These are phyloP conservation scores for Trichaptum fuscoviolaceum DNA, from an alignment of 768 basidiomycete genomes.

Conservation along the genomic window DNA sequence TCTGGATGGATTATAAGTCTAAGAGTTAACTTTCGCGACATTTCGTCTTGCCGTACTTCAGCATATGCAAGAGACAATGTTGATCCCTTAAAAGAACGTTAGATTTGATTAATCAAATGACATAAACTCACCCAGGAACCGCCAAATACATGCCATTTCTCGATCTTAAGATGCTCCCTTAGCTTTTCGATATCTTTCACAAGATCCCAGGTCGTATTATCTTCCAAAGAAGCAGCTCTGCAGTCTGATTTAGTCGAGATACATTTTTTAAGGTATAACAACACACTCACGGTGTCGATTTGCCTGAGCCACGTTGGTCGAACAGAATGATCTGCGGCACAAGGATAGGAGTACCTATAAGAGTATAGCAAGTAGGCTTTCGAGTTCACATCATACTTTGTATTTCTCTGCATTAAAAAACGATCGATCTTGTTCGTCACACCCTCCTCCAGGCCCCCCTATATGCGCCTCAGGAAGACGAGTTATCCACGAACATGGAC, in stretches of 20 bases:
- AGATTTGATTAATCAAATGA: neutral
- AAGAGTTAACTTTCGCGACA: neutral
- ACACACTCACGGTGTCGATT: constrained; percentile 69
- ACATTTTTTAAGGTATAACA: neutral
- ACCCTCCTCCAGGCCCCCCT: constrained; percentile 83
- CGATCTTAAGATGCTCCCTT: constrained; percentile 66
- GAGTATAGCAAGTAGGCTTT: neutral
- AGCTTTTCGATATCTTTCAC: constrained; percentile 86
- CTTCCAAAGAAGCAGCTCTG: constrained; percentile 68
- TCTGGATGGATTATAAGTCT: constrained; percentile 31
- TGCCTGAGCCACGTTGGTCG: constrained; percentile 87
- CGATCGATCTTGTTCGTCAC: constrained; percentile 56
- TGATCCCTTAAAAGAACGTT: constrained; percentile 53
- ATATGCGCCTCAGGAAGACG: constrained; percentile 10
- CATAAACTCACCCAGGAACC: constrained; percentile 71
- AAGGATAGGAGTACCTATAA: constrained; percentile 8
- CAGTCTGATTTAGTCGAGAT: constrained; percentile 10
- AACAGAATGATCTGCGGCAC: constrained; percentile 67
- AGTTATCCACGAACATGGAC: neutral
- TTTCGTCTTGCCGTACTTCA: constrained; percentile 41
- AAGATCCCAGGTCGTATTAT: constrained; percentile 94
- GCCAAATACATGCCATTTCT: constrained; percentile 93
- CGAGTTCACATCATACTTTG: constrained; percentile 43
- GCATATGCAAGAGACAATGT: constrained; percentile 84
- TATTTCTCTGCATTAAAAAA: constrained; percentile 87